phyloP scores from a whole-genome alignment of 2,329 filamentous ascomycete genomes.

The Sporothrix luriei region DNA sequence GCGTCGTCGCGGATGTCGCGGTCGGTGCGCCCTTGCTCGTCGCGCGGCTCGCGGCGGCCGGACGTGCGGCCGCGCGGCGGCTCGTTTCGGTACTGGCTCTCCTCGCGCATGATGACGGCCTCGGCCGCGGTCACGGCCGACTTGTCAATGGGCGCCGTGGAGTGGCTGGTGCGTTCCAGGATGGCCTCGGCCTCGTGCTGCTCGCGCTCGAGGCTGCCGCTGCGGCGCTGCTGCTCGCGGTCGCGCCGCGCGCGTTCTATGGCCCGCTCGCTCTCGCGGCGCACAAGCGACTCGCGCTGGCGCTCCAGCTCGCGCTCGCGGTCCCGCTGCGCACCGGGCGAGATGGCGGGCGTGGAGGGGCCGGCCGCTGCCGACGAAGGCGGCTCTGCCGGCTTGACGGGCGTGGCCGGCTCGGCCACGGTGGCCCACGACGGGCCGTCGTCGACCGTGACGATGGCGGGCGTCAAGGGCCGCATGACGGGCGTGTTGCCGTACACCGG shows the following conservation, averaged over 20 bases:
- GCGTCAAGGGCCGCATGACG: slow-evolving; percentile 48
- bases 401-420: slow-evolving; percentile 41
- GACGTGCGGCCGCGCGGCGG: slow-evolving; percentile 32
- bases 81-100: slow-evolving; percentile 42
- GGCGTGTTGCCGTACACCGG: slow-evolving; percentile 46
- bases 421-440: slow-evolving; percentile 35
- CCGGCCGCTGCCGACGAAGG: neutral
- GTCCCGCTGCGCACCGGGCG: slow-evolving; percentile 8
- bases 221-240: slow-evolving; percentile 26
- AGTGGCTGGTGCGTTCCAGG: slow-evolving; percentile 51
- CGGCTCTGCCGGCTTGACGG: neutral
- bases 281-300: slow-evolving; percentile 7
- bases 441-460: slow-evolving; percentile 35
- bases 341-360: neutral
- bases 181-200: slow-evolving; percentile 53
- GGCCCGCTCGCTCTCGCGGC: slow-evolving; percentile 7
- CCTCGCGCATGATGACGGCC: slow-evolving; percentile 47
- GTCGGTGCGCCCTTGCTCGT: slow-evolving; percentile 34
- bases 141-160: slow-evolving; percentile 52
- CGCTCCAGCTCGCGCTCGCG: slow-evolving; percentile 17
- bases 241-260: neutral
- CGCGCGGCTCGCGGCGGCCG: slow-evolving; percentile 30
- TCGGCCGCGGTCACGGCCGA: slow-evolving; percentile 53
- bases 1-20: slow-evolving; percentile 55
- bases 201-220: slow-evolving; percentile 52